Base-by-base conservation (phyloP, 768 basidiomycete species). In the Phlebiopsis gigantea region DNA sequence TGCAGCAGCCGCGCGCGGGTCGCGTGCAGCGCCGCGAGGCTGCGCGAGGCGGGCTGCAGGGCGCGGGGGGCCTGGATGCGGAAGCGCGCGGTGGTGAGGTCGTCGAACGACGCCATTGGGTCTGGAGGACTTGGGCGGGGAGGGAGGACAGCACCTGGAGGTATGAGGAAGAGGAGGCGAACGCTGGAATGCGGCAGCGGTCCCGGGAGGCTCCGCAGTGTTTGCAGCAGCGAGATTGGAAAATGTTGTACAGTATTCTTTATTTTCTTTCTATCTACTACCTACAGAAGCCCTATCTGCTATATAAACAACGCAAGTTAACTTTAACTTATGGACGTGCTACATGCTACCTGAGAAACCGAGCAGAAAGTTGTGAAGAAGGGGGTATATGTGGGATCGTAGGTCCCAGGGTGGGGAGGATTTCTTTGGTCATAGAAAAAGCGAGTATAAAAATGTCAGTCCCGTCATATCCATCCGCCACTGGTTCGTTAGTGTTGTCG, bases 1-100 rank as follows among this genome's bases (percentile, higher is more conserved):
- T n/a, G n/a, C n/a, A 72, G 58, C 6, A 64, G 51, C 47, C 67
- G 70, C 17, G 70, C 69, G 46, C 81, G 77, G 14, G 72, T 63
- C 0, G 77, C 68, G 65, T 90, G 87, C 26, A 86, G 72, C 39
- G 88, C 86, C 14, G 88, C 79, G 47, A 90, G 79, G 30, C 73
- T 47, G 8, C 84, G 77, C 2, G 85, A 83, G 34, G 79, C 62
- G 3, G 78, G 59, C 25, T 80, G 73, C 53, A 89, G 69, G 17
- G 72, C 65, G 60, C 70, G 73, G 15, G 86, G 75, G 17, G 88
- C 64, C 6, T 14, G 2, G 7, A 22, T 22, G 31, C 50, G 50
- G 22, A 51, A 51, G 6, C 28, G 5, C 26, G 47, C 47, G 7
- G 47, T 48, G 26, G n/a, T n/a, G 28, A 30, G 26, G 47, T 48